Conservation (phyloP, 805 yeast genomes). For the Saccharomycopsis fermentans region DNA sequence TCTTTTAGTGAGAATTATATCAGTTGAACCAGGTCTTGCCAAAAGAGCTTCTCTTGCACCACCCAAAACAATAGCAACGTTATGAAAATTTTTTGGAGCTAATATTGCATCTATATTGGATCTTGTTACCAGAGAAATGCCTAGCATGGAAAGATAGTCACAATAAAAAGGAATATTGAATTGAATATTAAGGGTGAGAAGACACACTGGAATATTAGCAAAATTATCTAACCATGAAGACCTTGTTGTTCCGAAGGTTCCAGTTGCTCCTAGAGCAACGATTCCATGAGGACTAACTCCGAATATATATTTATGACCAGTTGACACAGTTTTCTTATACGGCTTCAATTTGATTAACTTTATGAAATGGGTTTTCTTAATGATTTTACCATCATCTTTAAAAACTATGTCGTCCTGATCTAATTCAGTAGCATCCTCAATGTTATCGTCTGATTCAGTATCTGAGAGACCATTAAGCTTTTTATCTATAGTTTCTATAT, state of each 20-base stretch:
- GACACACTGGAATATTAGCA: conserved; percentile 75
- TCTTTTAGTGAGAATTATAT: conserved; percentile 64
- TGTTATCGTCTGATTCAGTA: background rate
- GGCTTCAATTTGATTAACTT: conserved; percentile 3
- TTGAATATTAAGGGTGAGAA: conserved; percentile 74
- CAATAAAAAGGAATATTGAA: conserved; percentile 78
- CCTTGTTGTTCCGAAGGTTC: conserved; percentile 75
- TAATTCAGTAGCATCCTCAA: background rate
- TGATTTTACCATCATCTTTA: background rate
- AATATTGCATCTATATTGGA: conserved; percentile 59
- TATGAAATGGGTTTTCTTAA: background rate
- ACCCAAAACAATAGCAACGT: conserved; percentile 86
- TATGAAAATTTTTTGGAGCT: conserved; percentile 42
- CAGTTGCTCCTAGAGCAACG: conserved; percentile 83
- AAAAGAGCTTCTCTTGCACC: conserved; percentile 88
- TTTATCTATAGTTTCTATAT: background rate
- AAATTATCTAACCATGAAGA: conserved; percentile 55
- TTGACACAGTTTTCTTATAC: conserved; percentile 10
- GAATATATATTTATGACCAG: conserved; percentile 74
- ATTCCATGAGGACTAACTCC: conserved; percentile 97
- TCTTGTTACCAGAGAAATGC: conserved; percentile 76
- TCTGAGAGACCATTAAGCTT: background rate
- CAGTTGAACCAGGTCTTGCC: conserved; percentile 47
- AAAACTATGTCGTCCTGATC: background rate
- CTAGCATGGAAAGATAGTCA: conserved; percentile 73